Percentiles rank a stretch among this genome's conserved stretches.
Conservation (phyloP, 2,329 filamentous ascomycete species). For the Penicillium oxalicum region DNA sequence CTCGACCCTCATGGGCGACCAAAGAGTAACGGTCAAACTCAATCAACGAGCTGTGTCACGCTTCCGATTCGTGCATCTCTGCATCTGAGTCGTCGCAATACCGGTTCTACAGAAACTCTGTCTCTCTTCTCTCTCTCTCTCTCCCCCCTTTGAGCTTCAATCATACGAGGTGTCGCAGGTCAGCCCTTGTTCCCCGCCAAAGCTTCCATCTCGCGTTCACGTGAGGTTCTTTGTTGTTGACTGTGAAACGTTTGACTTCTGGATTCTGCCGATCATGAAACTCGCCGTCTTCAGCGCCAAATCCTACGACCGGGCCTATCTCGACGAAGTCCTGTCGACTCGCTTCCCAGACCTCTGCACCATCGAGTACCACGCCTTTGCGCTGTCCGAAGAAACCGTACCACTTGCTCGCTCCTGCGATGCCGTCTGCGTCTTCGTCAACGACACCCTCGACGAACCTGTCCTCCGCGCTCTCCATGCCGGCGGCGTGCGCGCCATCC, state of each 20-base stretch:
- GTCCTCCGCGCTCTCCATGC: constrained; percentile 49
- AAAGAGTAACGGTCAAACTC: background rate
- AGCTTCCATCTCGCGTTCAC: background rate
- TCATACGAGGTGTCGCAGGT: background rate
- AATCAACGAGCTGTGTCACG: background rate
- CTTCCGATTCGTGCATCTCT: background rate
- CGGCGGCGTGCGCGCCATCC: constrained; percentile 52
- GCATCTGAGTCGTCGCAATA: background rate
- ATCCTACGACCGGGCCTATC: constrained; percentile 55
- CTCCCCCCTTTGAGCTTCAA: background rate
- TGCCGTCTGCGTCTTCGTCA: constrained; percentile 64
- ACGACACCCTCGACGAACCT: constrained; percentile 50
- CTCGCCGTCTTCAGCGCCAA: constrained; percentile 61
- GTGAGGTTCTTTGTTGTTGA: background rate
- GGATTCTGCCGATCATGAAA: constrained; percentile 40
- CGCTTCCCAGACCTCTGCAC: constrained; percentile 38
- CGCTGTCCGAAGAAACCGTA: constrained; percentile 52
- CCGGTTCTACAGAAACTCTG: background rate
- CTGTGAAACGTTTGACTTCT: background rate
- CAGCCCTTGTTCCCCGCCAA: background rate
- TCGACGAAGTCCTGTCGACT: constrained; percentile 38
- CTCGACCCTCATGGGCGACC: too few relatives aligned
- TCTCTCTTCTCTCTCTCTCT: background rate
- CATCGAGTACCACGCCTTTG: constrained; percentile 54
- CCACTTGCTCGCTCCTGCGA: constrained; percentile 48